Base-by-base conservation (phyloP, 2,329 filamentous ascomycete species). In the Emmonsiellopsis sp. region DNA sequence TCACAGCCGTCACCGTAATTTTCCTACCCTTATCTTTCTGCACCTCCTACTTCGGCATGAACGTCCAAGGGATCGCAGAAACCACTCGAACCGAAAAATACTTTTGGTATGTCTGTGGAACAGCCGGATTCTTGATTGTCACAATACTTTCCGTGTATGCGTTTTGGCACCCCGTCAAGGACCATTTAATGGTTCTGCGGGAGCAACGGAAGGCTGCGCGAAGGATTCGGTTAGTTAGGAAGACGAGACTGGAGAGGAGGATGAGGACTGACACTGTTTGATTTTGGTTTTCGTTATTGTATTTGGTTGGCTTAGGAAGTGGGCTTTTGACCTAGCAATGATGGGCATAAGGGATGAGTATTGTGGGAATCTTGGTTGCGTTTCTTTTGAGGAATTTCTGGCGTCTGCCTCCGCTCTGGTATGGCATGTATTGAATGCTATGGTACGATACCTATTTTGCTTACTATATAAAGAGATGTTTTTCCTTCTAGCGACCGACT, bases 1-100 rank as follows among this genome's bases (percentile, higher is more conserved):
- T 61, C 49, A 61, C 60, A 2, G 46, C 58, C 1, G 56, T 61
- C 10, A 61, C 60, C 1, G 46, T 60, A 5, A 37, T 61, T 11
- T 61, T 61, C 44, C 51, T 61, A 9, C 60, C 60, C 7, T 17
- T 60, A 27, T 48, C 51, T 6, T 60, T 61, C 44, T 55, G 58
- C 10, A 54, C 60, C 5, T 51, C 52, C n/a, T 57, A 51, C 31
- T 58, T 61, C 32, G 59, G 60, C 13, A 61, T 61, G 60, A 61
- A 61, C 32, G 32, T 56, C 1, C 43, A 42, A n/a, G 60, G 55
- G 40, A 61, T 62, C n/a, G 53, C 54, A 27, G 53, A 61, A 32
- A 60, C 49, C 2, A 11, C 17, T 9, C 43, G 44, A 27, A 53
- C 44, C 3, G 51, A 61, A 48, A 21, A 44, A 5, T 52, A 57